Evolutionary conservation across 306 rosid species (phyloP), one percentile per base, ranked within the genome.

Genomic region (Oemleria cerasiformis): DNA sequence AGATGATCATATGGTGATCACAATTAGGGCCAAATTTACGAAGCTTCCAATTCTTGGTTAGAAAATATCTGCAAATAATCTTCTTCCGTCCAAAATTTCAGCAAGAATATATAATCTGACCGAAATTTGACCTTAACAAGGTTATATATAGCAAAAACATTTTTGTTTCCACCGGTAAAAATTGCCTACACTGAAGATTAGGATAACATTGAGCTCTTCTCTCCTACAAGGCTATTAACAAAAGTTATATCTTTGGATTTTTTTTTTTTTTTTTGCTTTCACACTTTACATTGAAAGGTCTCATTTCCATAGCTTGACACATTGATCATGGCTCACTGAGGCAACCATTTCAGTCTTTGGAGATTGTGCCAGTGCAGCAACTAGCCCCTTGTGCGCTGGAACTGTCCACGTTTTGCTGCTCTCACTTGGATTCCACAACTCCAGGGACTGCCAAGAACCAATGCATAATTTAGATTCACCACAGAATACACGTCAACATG

Each of bases 251-350:
- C 61, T 45, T 70, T 42, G 42, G 5, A 7, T 67, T 67, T 2
- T 48, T 34, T 36, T 60, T 55, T 63, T 53, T 61, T 43, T 56
- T 53, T 71, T 62, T 61, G 38, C 50, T 0, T 48, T 47, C 61
- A 44, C 15, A 9, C 68, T 21, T 41, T 40, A 57, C 3, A 36
- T 8, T 16, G 20, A 62, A 63, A 63, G 65, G 70, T 16, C 60
- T 84, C 70, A 89, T 78, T 79, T 87, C 96, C 96, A 89, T 21
- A 87, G 55, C 74, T 85, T 89, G 66, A 85, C 88, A 19, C 73
- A 71, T 7, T 65, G 74, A 79, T 89, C 96, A 74, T 83, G 83
- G 75, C 96, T 76, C 20, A 83, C 84, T 0, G 96, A 87, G 68
- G 96, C 96, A 47, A 89, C 73, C 83, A 78, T 61, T 39, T 78